These are phyloP conservation scores for Wickerhamiella qilinensis DNA, from an alignment of 805 yeast genomes.

Conservation along the genomic window DNA sequence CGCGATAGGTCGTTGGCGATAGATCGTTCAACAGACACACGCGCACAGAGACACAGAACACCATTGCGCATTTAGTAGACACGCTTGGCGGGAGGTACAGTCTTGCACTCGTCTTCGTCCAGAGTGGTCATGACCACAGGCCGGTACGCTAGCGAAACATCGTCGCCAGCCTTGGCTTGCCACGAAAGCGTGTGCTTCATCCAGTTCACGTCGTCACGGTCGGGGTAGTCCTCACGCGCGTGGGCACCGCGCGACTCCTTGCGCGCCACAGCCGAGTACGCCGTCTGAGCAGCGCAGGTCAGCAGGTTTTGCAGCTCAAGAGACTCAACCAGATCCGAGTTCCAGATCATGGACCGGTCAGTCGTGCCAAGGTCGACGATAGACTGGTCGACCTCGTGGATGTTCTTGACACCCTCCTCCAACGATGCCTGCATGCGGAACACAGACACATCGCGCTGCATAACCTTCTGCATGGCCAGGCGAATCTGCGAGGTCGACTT, in stretches of 20 bases:
- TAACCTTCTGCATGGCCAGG: slow-evolving; percentile 80
- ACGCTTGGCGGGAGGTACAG: slow-evolving; percentile 95
- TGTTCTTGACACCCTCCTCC: slow-evolving; percentile 78
- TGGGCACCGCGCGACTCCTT: slow-evolving; percentile 98
- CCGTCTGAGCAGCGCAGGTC: slow-evolving; percentile 95
- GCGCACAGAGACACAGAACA: too few species aligned
- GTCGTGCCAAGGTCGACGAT: slow-evolving; percentile 68
- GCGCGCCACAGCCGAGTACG: slow-evolving; percentile 85
- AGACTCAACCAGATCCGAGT: slow-evolving; percentile 91
- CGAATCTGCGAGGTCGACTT: slow-evolving; percentile 78
- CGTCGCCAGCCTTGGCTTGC: slow-evolving; percentile 60
- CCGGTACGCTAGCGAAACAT: slow-evolving; percentile 69
- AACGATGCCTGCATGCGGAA: slow-evolving; percentile 86
- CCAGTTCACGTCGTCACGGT: slow-evolving; percentile 93
- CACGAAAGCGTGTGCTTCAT: slow-evolving; percentile 93
- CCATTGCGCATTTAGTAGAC: slow-evolving; percentile 53
- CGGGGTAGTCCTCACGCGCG: slow-evolving; percentile 95
- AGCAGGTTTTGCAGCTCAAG: slow-evolving; percentile 89
- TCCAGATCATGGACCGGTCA: slow-evolving; percentile 98
- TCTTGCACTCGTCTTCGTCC: slow-evolving; percentile 82
- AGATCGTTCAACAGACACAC: too few species aligned
- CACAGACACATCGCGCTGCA: slow-evolving; percentile 95
- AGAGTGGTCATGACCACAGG: slow-evolving; percentile 66
- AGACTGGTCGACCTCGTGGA: slow-evolving; percentile 56
- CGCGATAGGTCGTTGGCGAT: too few species aligned